A percentile compares a stretch with the other conserved stretches of the same genome.
Conservation (phyloP, 768 basidiomycete species). For the Pleurotus tuoliensis region DNA sequence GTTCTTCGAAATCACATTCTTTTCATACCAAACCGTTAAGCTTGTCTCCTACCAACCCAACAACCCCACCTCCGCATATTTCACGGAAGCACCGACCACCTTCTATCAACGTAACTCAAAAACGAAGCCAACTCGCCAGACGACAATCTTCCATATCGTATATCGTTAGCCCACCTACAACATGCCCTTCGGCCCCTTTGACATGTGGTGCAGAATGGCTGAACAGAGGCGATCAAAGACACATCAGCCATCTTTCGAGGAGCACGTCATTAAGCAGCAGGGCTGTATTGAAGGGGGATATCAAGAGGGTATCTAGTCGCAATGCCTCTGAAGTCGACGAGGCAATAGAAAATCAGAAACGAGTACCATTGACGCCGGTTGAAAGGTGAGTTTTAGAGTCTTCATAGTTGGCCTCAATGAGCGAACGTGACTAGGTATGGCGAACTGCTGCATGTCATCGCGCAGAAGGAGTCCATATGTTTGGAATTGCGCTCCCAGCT, state of each 20-base stretch:
- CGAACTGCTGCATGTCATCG: slow-evolving; percentile 78
- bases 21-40: not conserved
- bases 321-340: not conserved
- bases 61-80: not conserved
- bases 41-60: not conserved
- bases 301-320: not conserved
- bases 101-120: slow-evolving; percentile 1
- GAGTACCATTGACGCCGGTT: not conserved
- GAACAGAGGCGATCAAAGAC: not conserved
- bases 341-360: not conserved
- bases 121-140: not conserved
- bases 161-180: slow-evolving; percentile 1
- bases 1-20: slow-evolving; percentile 2
- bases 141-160: slow-evolving; percentile 8
- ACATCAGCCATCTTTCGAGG: not conserved
- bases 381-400: not conserved
- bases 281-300: not conserved
- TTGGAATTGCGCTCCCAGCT: slow-evolving; percentile 79
- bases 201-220: slow-evolving; percentile 3
- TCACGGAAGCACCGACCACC: not conserved
- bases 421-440: slow-evolving; percentile 52
- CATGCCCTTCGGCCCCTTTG: not conserved
- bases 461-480: slow-evolving; percentile 82
- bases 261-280: not conserved
- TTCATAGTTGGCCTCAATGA: too few relatives aligned